Evolutionary conservation across 176 grass and related monocot species (phyloP).

Genomic region (Zoysia japonica): DNA sequence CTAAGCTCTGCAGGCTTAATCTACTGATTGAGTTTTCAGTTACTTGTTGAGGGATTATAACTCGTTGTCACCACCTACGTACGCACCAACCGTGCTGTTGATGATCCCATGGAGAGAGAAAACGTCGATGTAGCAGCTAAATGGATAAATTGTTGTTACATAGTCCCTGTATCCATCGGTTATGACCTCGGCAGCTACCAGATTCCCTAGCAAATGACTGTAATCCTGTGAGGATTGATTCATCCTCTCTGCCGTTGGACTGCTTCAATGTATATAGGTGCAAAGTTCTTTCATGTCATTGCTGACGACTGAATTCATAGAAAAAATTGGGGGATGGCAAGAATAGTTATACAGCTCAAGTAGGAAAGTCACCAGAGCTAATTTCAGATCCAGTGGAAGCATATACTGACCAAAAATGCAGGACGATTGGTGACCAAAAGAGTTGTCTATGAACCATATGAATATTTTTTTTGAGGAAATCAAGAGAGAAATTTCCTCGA

Average conservation of each 20-base stretch:
- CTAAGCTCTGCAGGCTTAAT: not conserved
- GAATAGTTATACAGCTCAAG: not conserved
- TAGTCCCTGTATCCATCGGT: not conserved
- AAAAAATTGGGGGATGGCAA: not conserved
- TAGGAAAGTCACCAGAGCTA: not conserved
- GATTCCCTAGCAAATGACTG: too few relatives aligned
- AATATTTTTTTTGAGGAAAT: too few relatives aligned
- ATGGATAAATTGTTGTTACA: not conserved
- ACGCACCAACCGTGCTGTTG: not conserved
- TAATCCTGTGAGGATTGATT: not conserved
- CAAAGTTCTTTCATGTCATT: not conserved
- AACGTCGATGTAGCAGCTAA: not conserved
- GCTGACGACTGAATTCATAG: not conserved
- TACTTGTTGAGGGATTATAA: not conserved
- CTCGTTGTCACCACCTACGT: not conserved
- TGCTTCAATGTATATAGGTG: not conserved
- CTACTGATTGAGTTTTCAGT: not conserved
- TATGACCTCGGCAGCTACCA: not conserved
- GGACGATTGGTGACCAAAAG: not conserved
- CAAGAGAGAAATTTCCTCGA: not conserved
- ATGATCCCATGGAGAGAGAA: not conserved
- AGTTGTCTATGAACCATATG: not conserved
- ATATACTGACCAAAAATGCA: not conserved
- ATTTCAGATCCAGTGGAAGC: not conserved
- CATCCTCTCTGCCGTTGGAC: not conserved